Conservation (phyloP, 2,329 filamentous ascomycete species). For the Talaromyces marneffei region DNA sequence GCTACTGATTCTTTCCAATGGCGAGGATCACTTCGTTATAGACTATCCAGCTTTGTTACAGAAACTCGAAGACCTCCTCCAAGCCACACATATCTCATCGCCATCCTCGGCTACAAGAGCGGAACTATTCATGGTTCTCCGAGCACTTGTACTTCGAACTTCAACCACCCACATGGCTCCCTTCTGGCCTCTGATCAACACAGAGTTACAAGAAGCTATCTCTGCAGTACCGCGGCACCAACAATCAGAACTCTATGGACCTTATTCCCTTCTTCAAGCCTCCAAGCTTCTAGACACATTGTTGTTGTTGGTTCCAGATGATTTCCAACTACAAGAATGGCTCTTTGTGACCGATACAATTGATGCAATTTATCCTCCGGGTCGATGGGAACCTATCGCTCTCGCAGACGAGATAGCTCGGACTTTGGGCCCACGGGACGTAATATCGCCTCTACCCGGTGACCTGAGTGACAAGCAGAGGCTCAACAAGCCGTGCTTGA, state of each 20-base stretch:
- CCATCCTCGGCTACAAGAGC: conserved; percentile 84
- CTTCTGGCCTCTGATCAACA: conserved; percentile 85
- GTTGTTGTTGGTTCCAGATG: conserved; percentile 80
- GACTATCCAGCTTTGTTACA: conserved; percentile 70
- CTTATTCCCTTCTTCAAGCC: conserved; percentile 73
- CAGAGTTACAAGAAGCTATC: conserved; percentile 74
- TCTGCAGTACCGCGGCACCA: conserved; percentile 66
- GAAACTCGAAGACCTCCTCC: conserved; percentile 79
- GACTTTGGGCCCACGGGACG: conserved; percentile 54
- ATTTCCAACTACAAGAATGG: conserved; percentile 98
- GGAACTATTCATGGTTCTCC: conserved; percentile 82
- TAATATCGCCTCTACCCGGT: conserved; percentile 22
- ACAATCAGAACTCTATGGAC: conserved; percentile 69
- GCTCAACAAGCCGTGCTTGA: conserved; percentile 38
- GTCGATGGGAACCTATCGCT: conserved; percentile 62
- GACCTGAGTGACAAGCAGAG: conserved; percentile 27
- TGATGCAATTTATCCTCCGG: conserved; percentile 82
- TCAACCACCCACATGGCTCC: conserved; percentile 73
- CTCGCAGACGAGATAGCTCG: conserved; percentile 82
- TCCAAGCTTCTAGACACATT: conserved; percentile 89
- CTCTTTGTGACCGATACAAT: conserved; percentile 95
- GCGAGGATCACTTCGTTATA: conserved; percentile 70
- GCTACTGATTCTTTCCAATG: conserved; percentile 69
- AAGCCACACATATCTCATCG: conserved; percentile 78
- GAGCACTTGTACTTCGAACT: conserved; percentile 72